Evolutionary conservation across 495 filamentous ascomycete species (phyloP).

Genomic region (Aspergillus kassunensis): DNA sequence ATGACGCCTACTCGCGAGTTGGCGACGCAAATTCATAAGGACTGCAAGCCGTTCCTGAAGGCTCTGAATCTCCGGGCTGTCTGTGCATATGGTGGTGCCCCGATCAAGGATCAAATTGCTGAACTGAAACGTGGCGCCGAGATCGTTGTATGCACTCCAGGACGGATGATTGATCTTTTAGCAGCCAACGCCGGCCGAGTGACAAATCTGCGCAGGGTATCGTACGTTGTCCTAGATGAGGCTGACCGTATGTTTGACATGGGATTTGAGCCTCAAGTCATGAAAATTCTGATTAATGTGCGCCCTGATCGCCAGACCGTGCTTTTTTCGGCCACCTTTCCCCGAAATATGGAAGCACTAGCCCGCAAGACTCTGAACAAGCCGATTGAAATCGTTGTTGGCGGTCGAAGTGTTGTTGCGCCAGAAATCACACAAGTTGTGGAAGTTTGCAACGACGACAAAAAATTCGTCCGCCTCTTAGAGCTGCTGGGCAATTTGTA

Average conservation of each 20-base stretch:
- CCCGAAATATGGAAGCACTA: slow-evolving; percentile 85
- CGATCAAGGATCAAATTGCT: slow-evolving; percentile 97
- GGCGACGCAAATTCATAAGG: slow-evolving; percentile 89
- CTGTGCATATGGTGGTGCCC: slow-evolving; percentile 93
- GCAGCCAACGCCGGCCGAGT: slow-evolving; percentile 90
- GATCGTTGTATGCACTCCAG: slow-evolving; percentile 91
- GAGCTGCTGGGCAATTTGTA: slow-evolving; percentile 87
- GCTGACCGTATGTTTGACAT: slow-evolving; percentile 99
- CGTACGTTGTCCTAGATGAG: slow-evolving; percentile 93
- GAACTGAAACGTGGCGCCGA: slow-evolving; percentile 93
- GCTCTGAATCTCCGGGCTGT: slow-evolving; percentile 84
- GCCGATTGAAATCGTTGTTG: slow-evolving; percentile 88
- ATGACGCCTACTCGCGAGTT: slow-evolving; percentile 95
- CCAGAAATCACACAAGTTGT: slow-evolving; percentile 94
- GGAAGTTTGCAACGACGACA: slow-evolving; percentile 76
- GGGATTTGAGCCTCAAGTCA: slow-evolving; percentile 98
- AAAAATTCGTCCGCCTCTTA: slow-evolving; percentile 80
- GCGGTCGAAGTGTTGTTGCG: slow-evolving; percentile 85
- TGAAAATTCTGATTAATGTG: slow-evolving; percentile 90
- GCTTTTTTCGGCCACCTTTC: slow-evolving; percentile 95
- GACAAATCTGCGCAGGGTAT: slow-evolving; percentile 82
- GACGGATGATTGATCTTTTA: slow-evolving; percentile 94
- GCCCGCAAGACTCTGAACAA: slow-evolving; percentile 83
- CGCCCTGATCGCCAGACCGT: slow-evolving; percentile 91
- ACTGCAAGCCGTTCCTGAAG: slow-evolving; percentile 91